Evolutionary conservation across 768 basidiomycete genomes (phyloP).

Genomic region (Tubosaeta brunneosetosa): DNA sequence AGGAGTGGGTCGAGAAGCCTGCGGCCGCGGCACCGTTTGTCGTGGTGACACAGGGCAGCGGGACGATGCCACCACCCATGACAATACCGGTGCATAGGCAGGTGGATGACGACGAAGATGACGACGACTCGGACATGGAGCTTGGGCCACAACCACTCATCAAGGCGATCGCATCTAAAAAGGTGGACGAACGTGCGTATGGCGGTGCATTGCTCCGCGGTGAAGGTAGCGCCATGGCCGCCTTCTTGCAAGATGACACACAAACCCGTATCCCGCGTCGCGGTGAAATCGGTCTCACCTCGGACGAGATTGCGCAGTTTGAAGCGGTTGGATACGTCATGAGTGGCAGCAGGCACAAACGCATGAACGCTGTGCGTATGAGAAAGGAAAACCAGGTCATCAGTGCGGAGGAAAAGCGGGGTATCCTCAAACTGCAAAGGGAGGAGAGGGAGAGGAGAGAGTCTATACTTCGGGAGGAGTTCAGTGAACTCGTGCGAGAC

Average conservation of each 20-base stretch:
- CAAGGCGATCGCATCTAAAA: constrained; percentile 42
- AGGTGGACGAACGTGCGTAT: constrained; percentile 78
- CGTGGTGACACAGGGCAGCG: constrained; percentile 16
- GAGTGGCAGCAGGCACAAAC: constrained; percentile 89
- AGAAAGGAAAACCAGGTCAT: constrained; percentile 99
- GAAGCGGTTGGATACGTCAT: constrained; percentile 95
- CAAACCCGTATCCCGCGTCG: constrained; percentile 91
- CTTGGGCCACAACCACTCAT: constrained; percentile 74
- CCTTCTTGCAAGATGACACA: constrained; percentile 83
- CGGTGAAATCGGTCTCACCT: constrained; percentile 94
- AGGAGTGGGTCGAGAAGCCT: constrained; percentile 67
- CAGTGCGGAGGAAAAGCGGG: constrained; percentile 96
- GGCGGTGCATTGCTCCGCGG: constrained; percentile 88
- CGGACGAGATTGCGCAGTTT: constrained; percentile 80
- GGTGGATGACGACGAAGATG: constrained; percentile 32
- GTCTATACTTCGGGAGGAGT: constrained; percentile 83
- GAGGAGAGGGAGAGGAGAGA: constrained; percentile 94
- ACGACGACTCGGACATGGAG: constrained; percentile 56
- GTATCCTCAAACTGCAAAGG: constrained; percentile 89
- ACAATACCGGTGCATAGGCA: constrained; percentile 14
- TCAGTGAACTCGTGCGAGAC: constrained; percentile 76
- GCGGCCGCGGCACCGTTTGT: constrained; percentile 27
- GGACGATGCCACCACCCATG: constrained; percentile 22
- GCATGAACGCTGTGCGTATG: constrained; percentile 99
- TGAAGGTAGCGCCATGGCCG: constrained; percentile 97